Evolutionary conservation across 2,329 filamentous ascomycete genomes (phyloP).

Genomic region (Myriosclerotinia curreyana): DNA sequence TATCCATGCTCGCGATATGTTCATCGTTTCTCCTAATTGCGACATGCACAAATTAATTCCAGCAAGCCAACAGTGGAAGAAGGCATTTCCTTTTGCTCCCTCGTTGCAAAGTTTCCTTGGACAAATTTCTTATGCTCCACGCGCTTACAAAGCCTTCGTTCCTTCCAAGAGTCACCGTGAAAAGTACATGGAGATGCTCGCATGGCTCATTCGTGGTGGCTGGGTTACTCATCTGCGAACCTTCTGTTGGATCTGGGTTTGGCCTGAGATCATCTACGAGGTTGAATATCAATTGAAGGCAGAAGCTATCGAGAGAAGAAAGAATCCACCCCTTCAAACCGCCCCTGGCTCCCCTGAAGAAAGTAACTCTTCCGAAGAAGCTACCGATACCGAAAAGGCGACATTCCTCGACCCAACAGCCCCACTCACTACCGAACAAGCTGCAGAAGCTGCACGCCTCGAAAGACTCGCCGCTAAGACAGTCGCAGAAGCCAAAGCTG

Average conservation of each 20-base stretch:
- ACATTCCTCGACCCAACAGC: slow-evolving; percentile 32
- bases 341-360: slow-evolving; percentile 21
- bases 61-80: slow-evolving; percentile 70
- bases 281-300: slow-evolving; percentile 70
- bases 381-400: slow-evolving; percentile 20
- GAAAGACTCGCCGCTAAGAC: slow-evolving; percentile 56
- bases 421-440: slow-evolving; percentile 51
- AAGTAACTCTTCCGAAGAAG: slow-evolving; percentile 19
- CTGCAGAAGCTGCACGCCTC: slow-evolving; percentile 59
- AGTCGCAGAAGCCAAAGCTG: slow-evolving; percentile 50
- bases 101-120: slow-evolving; percentile 84
- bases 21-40: slow-evolving; percentile 88
- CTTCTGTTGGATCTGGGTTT: slow-evolving; percentile 84
- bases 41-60: slow-evolving; percentile 68
- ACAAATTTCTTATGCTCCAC: slow-evolving; percentile 73
- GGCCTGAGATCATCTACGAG: slow-evolving; percentile 76
- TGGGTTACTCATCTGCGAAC: slow-evolving; percentile 94
- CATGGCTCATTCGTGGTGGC: slow-evolving; percentile 87
- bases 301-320: slow-evolving; percentile 44
- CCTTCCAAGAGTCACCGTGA: slow-evolving; percentile 84
- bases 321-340: slow-evolving; percentile 35
- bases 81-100: slow-evolving; percentile 78
- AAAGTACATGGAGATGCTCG: slow-evolving; percentile 85
- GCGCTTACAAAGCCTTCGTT: slow-evolving; percentile 78
- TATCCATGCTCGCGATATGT: slow-evolving; percentile 83